Evolutionary conservation across 2,329 filamentous ascomycete genomes (phyloP), one percentile per base, ranked within the genome.

Genomic region (Xylaria sp.): DNA sequence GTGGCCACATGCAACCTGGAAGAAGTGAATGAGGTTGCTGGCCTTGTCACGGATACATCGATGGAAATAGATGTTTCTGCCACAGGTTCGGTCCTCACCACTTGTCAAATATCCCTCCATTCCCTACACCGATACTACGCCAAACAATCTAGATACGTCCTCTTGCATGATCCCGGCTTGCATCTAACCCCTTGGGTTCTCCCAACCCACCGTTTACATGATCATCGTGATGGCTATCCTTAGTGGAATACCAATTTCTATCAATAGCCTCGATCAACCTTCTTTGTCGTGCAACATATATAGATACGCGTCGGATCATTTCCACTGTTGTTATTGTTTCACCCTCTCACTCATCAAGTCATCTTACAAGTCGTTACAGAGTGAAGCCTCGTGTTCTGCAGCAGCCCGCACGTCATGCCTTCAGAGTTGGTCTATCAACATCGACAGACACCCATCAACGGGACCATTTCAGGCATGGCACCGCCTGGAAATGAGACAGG

Each of bases 401-500:
- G 69, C 61, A 65, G 65, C 66, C 73, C 72, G 72, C 63, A 65
- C 60, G 70, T 63, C 64, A 75, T 74, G 73, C 65, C 72, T 65
- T 71, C 68, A 47, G 68, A 72, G 37, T 54, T 69, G 25, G 62
- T 69, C 52, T 65, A 69, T 62, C 70, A 68, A 55, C 66, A 68
- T 38, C 72, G 73, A 67, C 73, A 74, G 67, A 68, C 67, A 12
- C 73, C 73, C 17, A 74, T 75, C 54, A 75, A 75, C 56, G 72
- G 72, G 23, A 74, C 72, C 28, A 70, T 74, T 59, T 69, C 72
- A 35, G 62, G 67, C 21, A 71, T 72, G 64, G 76, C 75, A 54
- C 69, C 68, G 28, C 75, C 75, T 37, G 77, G 76, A 28, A 69
- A 69, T 53, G 67, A 75, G 63, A 78, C 76, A 3, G 76, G 74